phyloP scores from a whole-genome alignment of 768 basidiomycete genomes.

The Leucosporidium scottii region DNA sequence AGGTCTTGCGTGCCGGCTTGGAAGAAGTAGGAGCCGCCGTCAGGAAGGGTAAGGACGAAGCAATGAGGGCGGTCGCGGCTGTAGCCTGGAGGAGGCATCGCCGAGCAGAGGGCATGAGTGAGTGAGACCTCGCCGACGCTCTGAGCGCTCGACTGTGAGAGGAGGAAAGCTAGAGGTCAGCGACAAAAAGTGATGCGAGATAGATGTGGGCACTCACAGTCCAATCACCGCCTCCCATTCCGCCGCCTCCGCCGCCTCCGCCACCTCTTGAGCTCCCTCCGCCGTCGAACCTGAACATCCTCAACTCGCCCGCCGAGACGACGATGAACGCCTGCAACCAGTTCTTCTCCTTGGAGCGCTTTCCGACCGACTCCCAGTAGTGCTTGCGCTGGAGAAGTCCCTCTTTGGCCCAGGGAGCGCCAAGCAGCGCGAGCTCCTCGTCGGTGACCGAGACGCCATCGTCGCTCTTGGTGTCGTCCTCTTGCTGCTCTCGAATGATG shows the following conservation, averaged over 20 bases:
- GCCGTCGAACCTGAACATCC: slow-evolving; percentile 92
- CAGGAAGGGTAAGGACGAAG: slow-evolving; percentile 83
- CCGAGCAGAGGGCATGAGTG: slow-evolving; percentile 78
- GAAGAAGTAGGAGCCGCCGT: slow-evolving; percentile 92
- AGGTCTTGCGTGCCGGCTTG: slow-evolving; percentile 97
- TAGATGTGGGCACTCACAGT: slow-evolving; percentile 57
- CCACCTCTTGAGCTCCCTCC: slow-evolving; percentile 36
- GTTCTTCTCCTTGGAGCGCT: slow-evolving; percentile 74
- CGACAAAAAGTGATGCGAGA: neutral
- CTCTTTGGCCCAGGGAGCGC: slow-evolving; percentile 98
- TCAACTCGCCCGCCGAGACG: slow-evolving; percentile 85
- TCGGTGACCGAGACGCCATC: slow-evolving; percentile 48
- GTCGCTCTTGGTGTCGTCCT: slow-evolving; percentile 64
- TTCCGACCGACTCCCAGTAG: slow-evolving; percentile 80
- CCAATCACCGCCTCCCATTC: slow-evolving; percentile 77
- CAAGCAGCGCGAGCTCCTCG: slow-evolving; percentile 88
- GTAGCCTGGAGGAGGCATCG: slow-evolving; percentile 85
- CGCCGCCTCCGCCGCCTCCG: slow-evolving; percentile 21
- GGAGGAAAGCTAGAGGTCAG: neutral
- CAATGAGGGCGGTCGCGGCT: slow-evolving; percentile 83
- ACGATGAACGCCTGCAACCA: slow-evolving; percentile 97
- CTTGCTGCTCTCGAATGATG: slow-evolving; percentile 89
- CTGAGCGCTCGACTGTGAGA: slow-evolving; percentile 68
- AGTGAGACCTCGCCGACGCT: slow-evolving; percentile 74
- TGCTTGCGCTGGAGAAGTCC: slow-evolving; percentile 91